Percentiles rank a stretch among this genome's conserved stretches.
Conservation (phyloP, 345 rosid genomes). For the Orychophragmus violaceus region DNA sequence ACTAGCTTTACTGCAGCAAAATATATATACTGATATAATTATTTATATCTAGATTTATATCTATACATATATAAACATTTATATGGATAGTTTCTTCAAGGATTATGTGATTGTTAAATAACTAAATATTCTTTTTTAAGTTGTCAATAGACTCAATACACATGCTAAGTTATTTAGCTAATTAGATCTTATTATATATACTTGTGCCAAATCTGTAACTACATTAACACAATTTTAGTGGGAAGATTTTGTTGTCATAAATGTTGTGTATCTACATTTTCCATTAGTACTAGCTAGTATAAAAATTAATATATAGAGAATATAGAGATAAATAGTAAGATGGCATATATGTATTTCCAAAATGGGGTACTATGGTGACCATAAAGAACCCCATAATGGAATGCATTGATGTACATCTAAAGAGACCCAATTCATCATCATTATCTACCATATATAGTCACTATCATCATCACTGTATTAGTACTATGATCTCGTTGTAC, state of each 20-base stretch:
- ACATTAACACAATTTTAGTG: not conserved
- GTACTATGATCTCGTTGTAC: conserved; percentile 14
- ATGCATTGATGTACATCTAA: conserved; percentile 22
- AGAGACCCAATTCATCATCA: conserved; percentile 12
- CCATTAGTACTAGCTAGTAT: not conserved
- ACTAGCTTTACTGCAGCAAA: too few species aligned
- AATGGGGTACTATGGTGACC: conserved; percentile 14
- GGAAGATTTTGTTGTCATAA: not conserved
- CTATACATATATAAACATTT: too few species aligned
- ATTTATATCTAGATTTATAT: too few species aligned
- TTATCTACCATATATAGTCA: not conserved
- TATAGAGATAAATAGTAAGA: not conserved
- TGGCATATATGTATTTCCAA: not conserved
- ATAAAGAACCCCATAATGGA: conserved; percentile 14
- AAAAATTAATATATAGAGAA: not conserved
- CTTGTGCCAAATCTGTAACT: not conserved
- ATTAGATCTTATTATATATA: not conserved
- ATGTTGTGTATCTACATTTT: not conserved
- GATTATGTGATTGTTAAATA: too few species aligned
- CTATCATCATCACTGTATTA: conserved; percentile 5
- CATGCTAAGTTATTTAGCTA: not conserved
- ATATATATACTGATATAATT: too few species aligned
- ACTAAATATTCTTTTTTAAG: too few species aligned
- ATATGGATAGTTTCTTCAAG: too few species aligned
- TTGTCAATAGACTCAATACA: too few species aligned